Percentiles rank a stretch among this genome's conserved stretches.
Evolutionary conservation across 345 rosid genomes (phyloP).

Genomic region (Psidium guajava): DNA sequence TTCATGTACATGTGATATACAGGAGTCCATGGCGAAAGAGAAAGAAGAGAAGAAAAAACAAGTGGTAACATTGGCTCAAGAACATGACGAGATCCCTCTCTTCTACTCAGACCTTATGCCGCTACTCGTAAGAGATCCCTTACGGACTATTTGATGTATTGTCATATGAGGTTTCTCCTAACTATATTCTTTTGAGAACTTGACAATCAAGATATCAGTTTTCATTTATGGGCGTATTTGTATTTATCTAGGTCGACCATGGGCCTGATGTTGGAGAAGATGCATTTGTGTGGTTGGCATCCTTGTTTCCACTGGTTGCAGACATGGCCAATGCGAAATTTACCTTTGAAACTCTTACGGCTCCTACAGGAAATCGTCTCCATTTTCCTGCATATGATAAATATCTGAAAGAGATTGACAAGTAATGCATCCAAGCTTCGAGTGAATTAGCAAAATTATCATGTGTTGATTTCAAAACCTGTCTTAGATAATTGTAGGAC

Average conservation of each 20-base stretch:
- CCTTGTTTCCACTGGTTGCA: conserved; percentile 52
- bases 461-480: not conserved
- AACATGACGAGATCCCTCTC: conserved; percentile 63
- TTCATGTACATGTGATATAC: not conserved
- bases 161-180: not conserved
- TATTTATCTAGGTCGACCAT: conserved; percentile 46
- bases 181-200: not conserved
- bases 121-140: conserved; percentile 54
- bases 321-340: conserved; percentile 68
- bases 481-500: not conserved
- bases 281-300: conserved; percentile 70
- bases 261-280: conserved; percentile 72
- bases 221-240: not conserved
- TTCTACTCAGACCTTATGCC: conserved; percentile 90
- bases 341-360: conserved; percentile 79
- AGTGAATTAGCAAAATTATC: not conserved
- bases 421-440: conserved; percentile 23
- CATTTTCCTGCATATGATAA: conserved; percentile 76
- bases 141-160: not conserved
- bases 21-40: conserved; percentile 61
- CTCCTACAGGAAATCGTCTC: conserved; percentile 53
- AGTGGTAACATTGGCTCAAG: conserved; percentile 18
- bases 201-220: not conserved
- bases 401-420: conserved; percentile 62
- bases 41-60: conserved; percentile 48